Evolutionary conservation across 768 basidiomycete genomes (phyloP).

Genomic region (Rhodotorula taiwanensis): DNA sequence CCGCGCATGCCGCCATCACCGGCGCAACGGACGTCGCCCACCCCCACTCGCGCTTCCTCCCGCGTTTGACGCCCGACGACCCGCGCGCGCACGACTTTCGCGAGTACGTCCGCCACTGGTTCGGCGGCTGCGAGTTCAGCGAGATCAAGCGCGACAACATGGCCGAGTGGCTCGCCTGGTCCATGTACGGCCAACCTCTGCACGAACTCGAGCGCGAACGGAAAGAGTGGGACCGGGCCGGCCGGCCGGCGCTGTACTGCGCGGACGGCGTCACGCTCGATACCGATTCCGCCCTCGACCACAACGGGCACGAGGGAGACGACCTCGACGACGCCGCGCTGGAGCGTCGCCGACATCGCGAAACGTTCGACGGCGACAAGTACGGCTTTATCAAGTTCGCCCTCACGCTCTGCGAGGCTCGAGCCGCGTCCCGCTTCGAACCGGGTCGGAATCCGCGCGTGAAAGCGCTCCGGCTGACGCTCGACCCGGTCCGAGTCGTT

Average conservation of each 20-base stretch:
- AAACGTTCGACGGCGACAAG: conserved; percentile 27
- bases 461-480: conserved; percentile 60
- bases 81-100: conserved; percentile 40
- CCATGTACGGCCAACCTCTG: conserved; percentile 29
- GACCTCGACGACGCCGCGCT: too few relatives aligned
- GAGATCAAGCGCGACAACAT: conserved; percentile 32
- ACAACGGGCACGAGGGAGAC: not conserved
- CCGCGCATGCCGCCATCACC: too few relatives aligned
- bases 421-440: conserved; percentile 31
- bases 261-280: conserved; percentile 23
- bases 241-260: conserved; percentile 14
- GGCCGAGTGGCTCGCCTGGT: conserved; percentile 40
- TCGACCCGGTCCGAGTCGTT: conserved; percentile 66
- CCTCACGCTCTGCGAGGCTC: conserved; percentile 1
- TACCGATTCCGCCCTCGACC: conserved; percentile 15
- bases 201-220: conserved; percentile 31
- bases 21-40: too few relatives aligned
- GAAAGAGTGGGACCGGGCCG: conserved; percentile 21
- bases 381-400: conserved; percentile 1
- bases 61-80: conserved; percentile 25
- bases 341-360: conserved; percentile 5
- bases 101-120: conserved; percentile 34
- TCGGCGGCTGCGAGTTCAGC: conserved; percentile 6
- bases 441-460: conserved; percentile 36
- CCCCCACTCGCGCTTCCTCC: conserved; percentile 14